Base-by-base conservation (phyloP, 1,139 yeast species). In the Fermentozyma sake region DNA sequence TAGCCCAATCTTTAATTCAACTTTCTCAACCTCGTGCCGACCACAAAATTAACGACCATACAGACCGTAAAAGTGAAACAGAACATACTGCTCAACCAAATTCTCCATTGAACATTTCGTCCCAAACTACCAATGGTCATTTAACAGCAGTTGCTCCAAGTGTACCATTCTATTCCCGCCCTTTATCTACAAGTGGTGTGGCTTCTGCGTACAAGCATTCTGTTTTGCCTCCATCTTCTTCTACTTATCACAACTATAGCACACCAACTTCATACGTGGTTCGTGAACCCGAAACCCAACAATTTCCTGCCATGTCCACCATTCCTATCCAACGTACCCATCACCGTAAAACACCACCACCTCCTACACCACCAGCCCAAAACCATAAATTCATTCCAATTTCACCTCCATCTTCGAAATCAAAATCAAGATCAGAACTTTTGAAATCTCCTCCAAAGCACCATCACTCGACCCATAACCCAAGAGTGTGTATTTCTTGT, bases 401-500 rank as follows among this genome's bases (percentile, higher is more conserved):
- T 17, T 61, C 72, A 4, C 72, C 72, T 3, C 71, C 71, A 14
- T 54, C 67, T 4, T 47, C 61, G 23, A 57, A 57, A 32, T 35
- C 49, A 19, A 33, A 33, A 34, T 33, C 58, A 6, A 50, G 59
- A 28, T 33, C 50, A 19, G 68, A 62, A 11, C 35, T 50, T 29
- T 32, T 52, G 27, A 58, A 51, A 38, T 56, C 68, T n/a, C 69
- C 71, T 4, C 58, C 66, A 14, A 52, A 48, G 32, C 44, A 39
- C 26, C 60, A 53, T 29, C 56, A 58, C 23, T 48, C 45, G 26
- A 46, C 42, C 30, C 56, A 52, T 28, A 57, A 57, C 24, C 50
- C 57, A 21, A 67, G 89, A 44, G 71, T 74, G 33, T 91, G 98
- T 53, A 79, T 91, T 17, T 85, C 96, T 4, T 91, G 98, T 58